Percentiles rank a stretch among this genome's conserved stretches.
phyloP scores from a whole-genome alignment of 179 eudicot genomes.

The Actinidia chinensis region DNA sequence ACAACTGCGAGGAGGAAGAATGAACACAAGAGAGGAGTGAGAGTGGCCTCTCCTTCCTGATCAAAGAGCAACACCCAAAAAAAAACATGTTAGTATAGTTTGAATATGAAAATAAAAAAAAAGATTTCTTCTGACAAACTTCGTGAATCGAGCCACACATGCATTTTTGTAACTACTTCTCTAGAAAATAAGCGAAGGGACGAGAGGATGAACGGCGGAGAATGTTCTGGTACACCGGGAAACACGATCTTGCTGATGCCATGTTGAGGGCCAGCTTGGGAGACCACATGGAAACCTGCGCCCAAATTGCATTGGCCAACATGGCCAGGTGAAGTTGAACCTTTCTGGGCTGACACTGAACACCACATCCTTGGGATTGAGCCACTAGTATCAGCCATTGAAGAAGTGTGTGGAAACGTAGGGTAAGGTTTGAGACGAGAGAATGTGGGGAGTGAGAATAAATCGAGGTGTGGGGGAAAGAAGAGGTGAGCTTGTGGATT shows the following conservation, averaged over 20 bases:
- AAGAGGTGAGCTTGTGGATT: slow-evolving; percentile 25
- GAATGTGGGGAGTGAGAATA: neutral
- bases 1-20: slow-evolving; percentile 88
- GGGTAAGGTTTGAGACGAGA: neutral
- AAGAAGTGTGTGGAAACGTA: neutral
- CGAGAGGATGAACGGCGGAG: slow-evolving; percentile 67
- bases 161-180: slow-evolving; percentile 54
- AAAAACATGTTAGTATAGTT: neutral
- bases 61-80: neutral
- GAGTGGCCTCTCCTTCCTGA: slow-evolving; percentile 93
- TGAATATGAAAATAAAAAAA: neutral
- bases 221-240: slow-evolving; percentile 85
- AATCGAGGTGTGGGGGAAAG: slow-evolving; percentile 16
- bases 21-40: slow-evolving; percentile 62
- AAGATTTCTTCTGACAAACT: no score
- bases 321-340: no score
- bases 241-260: slow-evolving; percentile 89
- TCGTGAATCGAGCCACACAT: neutral
- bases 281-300: no score
- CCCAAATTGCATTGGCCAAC: no score
- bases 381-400: slow-evolving; percentile 61
- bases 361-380: slow-evolving; percentile 51
- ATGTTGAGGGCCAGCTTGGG: no score
- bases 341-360: neutral
- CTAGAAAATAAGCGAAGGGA: slow-evolving; percentile 92